Evolutionary conservation across 345 rosid species (phyloP).

Genomic region (Conringia planisiliqua): DNA sequence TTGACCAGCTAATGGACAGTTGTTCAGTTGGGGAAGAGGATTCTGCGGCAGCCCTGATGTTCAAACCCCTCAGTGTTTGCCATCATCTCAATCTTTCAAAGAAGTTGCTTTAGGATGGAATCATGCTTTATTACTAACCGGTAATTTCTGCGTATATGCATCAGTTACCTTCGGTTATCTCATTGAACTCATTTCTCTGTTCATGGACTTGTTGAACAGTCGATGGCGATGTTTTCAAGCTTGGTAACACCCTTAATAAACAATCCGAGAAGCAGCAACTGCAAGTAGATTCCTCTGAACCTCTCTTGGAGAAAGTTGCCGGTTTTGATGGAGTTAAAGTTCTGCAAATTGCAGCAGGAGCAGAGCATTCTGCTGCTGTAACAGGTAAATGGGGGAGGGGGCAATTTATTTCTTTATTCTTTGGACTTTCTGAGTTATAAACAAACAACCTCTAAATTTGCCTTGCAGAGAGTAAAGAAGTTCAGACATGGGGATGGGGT

Average conservation of each 20-base stretch:
- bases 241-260: constrained; percentile 53
- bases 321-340: constrained; percentile 47
- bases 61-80: constrained; percentile 44
- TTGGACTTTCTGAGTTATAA: background rate
- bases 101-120: constrained; percentile 79
- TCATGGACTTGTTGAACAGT: constrained; percentile 38
- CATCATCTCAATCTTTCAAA: constrained; percentile 36
- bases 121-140: constrained; percentile 62
- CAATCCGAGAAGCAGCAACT: constrained; percentile 33
- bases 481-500: constrained; percentile 97
- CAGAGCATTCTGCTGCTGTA: constrained; percentile 82
- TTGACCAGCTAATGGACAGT: constrained; percentile 53
- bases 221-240: constrained; percentile 58
- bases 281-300: constrained; percentile 25
- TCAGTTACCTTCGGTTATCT: background rate
- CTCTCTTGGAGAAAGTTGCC: constrained; percentile 44
- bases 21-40: constrained; percentile 87
- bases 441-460: background rate
- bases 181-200: constrained; percentile 2
- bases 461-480: constrained; percentile 52
- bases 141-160: constrained; percentile 30
- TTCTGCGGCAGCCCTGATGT: constrained; percentile 47
- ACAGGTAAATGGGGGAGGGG: constrained; percentile 43
- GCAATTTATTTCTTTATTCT: background rate
- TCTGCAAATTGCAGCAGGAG: constrained; percentile 65